Percentiles rank a stretch among this genome's conserved stretches.
phyloP scores from a whole-genome alignment of 345 rosid genomes.

The Eucalyptus albens region DNA sequence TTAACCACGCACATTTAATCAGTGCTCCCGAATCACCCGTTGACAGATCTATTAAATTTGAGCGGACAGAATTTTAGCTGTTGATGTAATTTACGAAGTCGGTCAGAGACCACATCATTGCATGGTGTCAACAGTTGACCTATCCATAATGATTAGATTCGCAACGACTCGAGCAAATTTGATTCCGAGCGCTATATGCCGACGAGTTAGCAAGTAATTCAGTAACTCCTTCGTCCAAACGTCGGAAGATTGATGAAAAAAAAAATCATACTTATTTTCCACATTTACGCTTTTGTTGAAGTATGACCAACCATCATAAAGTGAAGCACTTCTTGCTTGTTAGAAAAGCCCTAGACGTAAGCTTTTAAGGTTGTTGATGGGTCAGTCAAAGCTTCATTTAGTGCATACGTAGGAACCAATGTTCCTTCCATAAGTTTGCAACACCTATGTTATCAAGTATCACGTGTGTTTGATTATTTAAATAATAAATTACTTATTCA shows the following conservation, averaged over 20 bases:
- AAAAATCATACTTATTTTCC: neutral
- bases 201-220: neutral
- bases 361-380: neutral
- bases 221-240: neutral
- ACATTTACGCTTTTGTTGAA: neutral
- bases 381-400: too few species aligned
- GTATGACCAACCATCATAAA: neutral
- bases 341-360: neutral
- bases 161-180: too few species aligned
- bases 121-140: too few species aligned
- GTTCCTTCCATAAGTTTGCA: neutral
- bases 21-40: neutral
- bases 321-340: neutral
- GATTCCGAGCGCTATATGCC: neutral
- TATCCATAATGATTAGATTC: too few species aligned
- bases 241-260: neutral
- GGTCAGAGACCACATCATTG: too few species aligned
- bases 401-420: neutral
- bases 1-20: too few species aligned
- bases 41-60: too few species aligned
- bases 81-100: too few species aligned
- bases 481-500: too few species aligned
- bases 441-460: neutral
- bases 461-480: too few species aligned
- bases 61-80: too few species aligned